Percentiles rank a stretch among this genome's conserved stretches.
Evolutionary conservation across 805 yeast species (phyloP).

Genomic region (Yamadazyma olivae): DNA sequence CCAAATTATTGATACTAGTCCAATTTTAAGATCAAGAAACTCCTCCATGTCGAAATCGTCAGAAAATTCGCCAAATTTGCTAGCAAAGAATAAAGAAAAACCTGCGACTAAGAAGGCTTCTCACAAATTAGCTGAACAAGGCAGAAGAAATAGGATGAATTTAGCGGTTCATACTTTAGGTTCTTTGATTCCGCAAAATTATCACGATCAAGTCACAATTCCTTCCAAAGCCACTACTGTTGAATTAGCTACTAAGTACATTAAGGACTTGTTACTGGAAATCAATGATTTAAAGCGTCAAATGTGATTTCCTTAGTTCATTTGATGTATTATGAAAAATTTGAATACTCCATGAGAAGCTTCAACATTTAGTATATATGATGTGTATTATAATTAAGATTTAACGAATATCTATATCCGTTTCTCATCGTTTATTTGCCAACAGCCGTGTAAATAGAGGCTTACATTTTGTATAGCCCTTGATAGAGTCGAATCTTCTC

Average conservation of each 20-base stretch:
- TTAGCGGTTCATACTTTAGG: slow-evolving; percentile 77
- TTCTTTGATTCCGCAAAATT: slow-evolving; percentile 58
- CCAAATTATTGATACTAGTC: slow-evolving; percentile 4
- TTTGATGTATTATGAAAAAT: no score
- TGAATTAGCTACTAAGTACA: slow-evolving; percentile 78
- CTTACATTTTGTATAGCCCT: no score
- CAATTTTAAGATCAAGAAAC: slow-evolving; percentile 11
- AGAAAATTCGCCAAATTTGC: slow-evolving; percentile 21
- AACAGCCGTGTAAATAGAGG: no score
- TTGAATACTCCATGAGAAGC: no score
- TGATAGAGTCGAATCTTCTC: no score
- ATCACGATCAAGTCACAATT: slow-evolving; percentile 55
- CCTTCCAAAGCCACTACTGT: slow-evolving; percentile 96
- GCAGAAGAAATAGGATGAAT: slow-evolving; percentile 90
- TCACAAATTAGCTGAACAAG: slow-evolving; percentile 95
- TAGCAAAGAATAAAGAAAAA: slow-evolving; percentile 17
- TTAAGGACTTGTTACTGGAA: slow-evolving; percentile 36
- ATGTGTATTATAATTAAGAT: no score
- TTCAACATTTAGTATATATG: no score
- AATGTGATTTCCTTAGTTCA: neutral
- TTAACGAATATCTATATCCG: no score
- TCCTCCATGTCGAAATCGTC: slow-evolving; percentile 14
- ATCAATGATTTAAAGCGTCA: slow-evolving; percentile 17
- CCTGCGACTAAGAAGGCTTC: slow-evolving; percentile 56
- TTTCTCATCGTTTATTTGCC: no score